A percentile compares a stretch with the other conserved stretches of the same genome.
Evolutionary conservation across 352 stramenopile species (phyloP).

Genomic region (Globisporangium perplexum): DNA sequence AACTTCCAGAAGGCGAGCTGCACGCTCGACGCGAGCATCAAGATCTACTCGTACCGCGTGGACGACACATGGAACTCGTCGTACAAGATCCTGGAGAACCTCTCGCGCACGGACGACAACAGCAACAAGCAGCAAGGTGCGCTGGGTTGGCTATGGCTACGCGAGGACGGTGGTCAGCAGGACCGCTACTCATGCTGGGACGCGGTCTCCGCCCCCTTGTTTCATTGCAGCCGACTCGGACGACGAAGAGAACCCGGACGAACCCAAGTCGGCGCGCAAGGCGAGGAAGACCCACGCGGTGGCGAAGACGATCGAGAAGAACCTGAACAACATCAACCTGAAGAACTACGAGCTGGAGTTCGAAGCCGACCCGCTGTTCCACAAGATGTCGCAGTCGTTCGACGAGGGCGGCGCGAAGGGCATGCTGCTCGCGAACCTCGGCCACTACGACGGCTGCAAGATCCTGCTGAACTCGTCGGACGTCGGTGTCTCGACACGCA

Average conservation of each 20-base stretch:
- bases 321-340: conserved; percentile 84
- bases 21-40: conserved; percentile 97
- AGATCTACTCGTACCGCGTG: conserved; percentile 99
- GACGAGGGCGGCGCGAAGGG: conserved; percentile 90
- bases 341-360: conserved; percentile 86
- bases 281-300: conserved; percentile 34
- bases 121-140: conserved; percentile 26
- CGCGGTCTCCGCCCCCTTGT: no score
- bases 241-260: conserved; percentile 22
- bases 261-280: conserved; percentile 30
- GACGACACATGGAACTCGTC: conserved; percentile 97
- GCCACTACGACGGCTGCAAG: conserved; percentile 85
- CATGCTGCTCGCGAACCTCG: conserved; percentile 91
- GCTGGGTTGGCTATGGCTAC: no score
- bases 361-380: conserved; percentile 88
- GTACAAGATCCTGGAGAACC: conserved; percentile 97
- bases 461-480: conserved; percentile 79
- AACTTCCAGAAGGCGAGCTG: conserved; percentile 98
- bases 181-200: no score
- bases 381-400: conserved; percentile 91
- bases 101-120: conserved; percentile 83
- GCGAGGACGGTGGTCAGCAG: no score
- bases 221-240: conserved; percentile 13
- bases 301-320: conserved; percentile 81
- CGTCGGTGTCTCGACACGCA: conserved; percentile 56